phyloP scores from a whole-genome alignment of 2,329 filamentous ascomycete species.

The Xylariaceae sp. region DNA sequence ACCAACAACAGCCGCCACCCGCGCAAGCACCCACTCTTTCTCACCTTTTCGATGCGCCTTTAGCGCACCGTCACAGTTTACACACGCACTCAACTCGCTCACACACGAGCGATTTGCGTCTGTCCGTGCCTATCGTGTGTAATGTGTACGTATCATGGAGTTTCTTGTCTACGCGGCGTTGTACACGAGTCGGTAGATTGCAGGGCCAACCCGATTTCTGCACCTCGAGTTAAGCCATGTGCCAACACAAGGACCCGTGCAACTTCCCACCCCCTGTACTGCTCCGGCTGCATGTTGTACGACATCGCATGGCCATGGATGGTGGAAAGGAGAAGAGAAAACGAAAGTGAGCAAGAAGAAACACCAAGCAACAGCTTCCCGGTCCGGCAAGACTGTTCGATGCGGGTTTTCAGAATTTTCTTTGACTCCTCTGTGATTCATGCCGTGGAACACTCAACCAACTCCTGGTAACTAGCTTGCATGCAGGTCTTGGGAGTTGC shows the following conservation, averaged over 20 bases:
- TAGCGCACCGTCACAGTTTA: conserved; percentile 3
- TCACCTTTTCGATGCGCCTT: neutral
- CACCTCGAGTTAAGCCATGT: conserved; percentile 9
- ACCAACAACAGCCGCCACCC: conserved; percentile 5
- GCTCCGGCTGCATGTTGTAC: neutral
- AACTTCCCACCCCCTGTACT: neutral
- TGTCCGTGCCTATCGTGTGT: neutral
- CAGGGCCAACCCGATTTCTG: conserved; percentile 11
- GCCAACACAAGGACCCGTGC: conserved; percentile 5
- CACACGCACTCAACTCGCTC: neutral
- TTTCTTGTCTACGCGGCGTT: neutral
- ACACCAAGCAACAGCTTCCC: neutral
- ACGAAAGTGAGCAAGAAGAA: neutral
- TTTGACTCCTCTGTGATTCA: neutral
- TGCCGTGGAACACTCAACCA: neutral
- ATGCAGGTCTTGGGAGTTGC: neutral
- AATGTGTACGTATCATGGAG: neutral
- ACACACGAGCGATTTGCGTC: neutral
- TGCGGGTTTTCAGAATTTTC: neutral
- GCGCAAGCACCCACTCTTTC: neutral
- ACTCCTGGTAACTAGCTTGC: neutral
- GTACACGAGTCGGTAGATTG: conserved; percentile 15
- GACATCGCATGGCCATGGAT: neutral
- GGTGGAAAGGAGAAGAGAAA: too few species aligned
- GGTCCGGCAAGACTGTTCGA: neutral